These are phyloP conservation scores for Pseudotsuga menziesii DNA, from an alignment of 75 land plant species.

Conservation along the genomic window DNA sequence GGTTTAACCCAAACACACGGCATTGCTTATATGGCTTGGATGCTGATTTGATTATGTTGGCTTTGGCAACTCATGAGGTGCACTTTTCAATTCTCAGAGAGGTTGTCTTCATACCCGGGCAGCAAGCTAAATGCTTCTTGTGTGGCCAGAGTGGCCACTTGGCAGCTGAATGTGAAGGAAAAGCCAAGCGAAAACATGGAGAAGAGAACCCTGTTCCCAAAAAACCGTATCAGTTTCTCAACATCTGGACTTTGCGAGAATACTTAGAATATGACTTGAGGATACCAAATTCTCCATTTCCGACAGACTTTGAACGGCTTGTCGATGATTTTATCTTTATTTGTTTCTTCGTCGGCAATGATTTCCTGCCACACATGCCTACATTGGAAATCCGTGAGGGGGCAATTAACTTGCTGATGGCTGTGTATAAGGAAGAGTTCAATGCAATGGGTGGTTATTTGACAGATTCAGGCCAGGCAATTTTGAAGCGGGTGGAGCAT, in stretches of 20 bases:
- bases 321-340: constrained; percentile 96
- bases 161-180: constrained; percentile 86
- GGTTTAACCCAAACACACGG: constrained; percentile 43
- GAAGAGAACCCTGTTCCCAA: constrained; percentile 43
- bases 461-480: constrained; percentile 76
- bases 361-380: constrained; percentile 98
- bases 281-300: constrained; percentile 67
- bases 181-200: constrained; percentile 70
- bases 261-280: constrained; percentile 82
- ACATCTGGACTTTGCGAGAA: constrained; percentile 91
- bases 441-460: constrained; percentile 81
- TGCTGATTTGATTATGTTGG: constrained; percentile 97
- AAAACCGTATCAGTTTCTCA: constrained; percentile 93
- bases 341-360: constrained; percentile 99
- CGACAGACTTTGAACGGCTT: constrained; percentile 72
- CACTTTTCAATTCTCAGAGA: constrained; percentile 60
- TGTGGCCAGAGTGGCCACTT: constrained; percentile 94
- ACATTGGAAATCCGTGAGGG: constrained; percentile 98
- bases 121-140: constrained; percentile 86
- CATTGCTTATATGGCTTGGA: constrained; percentile 93
- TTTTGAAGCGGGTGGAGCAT: constrained; percentile 71
- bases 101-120: constrained; percentile 81
- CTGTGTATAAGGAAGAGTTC: constrained; percentile 90
- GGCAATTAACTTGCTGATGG: constrained; percentile 88
- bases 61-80: constrained; percentile 92